A percentile compares a stretch with the other conserved stretches of the same genome.
These are phyloP conservation scores for Aegilops umbellulata DNA, from an alignment of 176 grass and related monocot species.

Conservation along the genomic window DNA sequence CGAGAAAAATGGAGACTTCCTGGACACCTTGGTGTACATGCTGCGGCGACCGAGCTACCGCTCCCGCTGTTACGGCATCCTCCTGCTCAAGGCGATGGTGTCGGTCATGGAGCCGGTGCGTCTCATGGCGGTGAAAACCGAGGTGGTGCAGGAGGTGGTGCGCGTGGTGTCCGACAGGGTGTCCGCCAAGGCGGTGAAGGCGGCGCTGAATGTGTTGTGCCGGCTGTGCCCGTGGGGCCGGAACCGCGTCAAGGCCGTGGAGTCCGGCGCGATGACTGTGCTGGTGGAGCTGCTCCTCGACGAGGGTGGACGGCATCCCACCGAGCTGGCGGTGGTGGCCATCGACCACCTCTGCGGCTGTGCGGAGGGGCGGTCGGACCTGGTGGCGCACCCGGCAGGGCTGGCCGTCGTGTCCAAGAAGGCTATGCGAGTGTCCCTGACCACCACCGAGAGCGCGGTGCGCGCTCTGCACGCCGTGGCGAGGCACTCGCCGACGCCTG, in stretches of 20 bases:
- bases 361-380: slow-evolving; percentile 65
- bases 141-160: slow-evolving; percentile 50
- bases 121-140: slow-evolving; percentile 5
- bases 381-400: slow-evolving; percentile 64
- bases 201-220: slow-evolving; percentile 63
- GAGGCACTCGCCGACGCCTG: slow-evolving; percentile 39
- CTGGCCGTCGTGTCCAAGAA: slow-evolving; percentile 71
- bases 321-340: slow-evolving; percentile 53
- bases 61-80: slow-evolving; percentile 39
- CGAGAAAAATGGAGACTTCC: slow-evolving; percentile 18
- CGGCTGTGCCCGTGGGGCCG: slow-evolving; percentile 40
- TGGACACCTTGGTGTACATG: slow-evolving; percentile 28
- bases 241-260: slow-evolving; percentile 67
- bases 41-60: slow-evolving; percentile 61
- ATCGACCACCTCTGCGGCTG: slow-evolving; percentile 75
- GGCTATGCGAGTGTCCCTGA: slow-evolving; percentile 47
- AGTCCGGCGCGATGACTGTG: slow-evolving; percentile 44
- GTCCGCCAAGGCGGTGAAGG: slow-evolving; percentile 49
- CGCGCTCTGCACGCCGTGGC: slow-evolving; percentile 56
- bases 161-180: slow-evolving; percentile 44
- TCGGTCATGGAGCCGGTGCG: slow-evolving; percentile 26
- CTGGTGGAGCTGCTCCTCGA: slow-evolving; percentile 70
- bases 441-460: slow-evolving; percentile 53
- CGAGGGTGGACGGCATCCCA: slow-evolving; percentile 15
- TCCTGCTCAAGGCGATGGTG: slow-evolving; percentile 44